A percentile compares a stretch with the other conserved stretches of the same genome.
These are phyloP conservation scores for Crataegus laevigata DNA, from an alignment of 306 rosid genomes.

Conservation along the genomic window DNA sequence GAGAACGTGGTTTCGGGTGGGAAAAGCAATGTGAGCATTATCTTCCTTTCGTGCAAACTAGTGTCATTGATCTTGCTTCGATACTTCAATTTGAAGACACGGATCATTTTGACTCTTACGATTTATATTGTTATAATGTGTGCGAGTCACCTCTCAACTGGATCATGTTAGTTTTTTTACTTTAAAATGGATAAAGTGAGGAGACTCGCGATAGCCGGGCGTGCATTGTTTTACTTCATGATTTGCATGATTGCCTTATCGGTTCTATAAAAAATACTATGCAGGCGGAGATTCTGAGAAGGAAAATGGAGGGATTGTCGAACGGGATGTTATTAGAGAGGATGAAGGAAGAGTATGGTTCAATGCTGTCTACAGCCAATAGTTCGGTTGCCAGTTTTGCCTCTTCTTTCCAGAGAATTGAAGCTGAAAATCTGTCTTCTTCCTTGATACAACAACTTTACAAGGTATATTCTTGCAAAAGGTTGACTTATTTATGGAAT, in stretches of 20 bases:
- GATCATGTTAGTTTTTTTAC: too few relatives aligned
- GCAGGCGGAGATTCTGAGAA: constrained; percentile 78
- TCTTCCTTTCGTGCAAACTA: not conserved
- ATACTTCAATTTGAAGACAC: not conserved
- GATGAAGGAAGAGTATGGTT: constrained; percentile 89
- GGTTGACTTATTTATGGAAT: not conserved
- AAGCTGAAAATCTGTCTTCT: constrained; percentile 39
- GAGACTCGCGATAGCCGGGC: not conserved
- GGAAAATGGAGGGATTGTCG: constrained; percentile 87
- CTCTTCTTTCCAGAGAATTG: constrained; percentile 53
- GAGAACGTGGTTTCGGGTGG: constrained; percentile 49
- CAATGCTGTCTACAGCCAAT: constrained; percentile 55
- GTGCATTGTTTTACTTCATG: not conserved
- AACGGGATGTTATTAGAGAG: constrained; percentile 65
- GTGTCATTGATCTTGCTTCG: not conserved
- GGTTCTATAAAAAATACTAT: not conserved
- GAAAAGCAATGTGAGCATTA: constrained; percentile 51
- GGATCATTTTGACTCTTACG: not conserved
- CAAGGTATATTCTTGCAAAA: constrained; percentile 28
- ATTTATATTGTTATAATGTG: not conserved
- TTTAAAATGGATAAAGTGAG: not conserved
- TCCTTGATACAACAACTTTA: constrained; percentile 15
- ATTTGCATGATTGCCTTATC: not conserved
- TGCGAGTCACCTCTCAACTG: too few relatives aligned
- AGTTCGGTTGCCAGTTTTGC: constrained; percentile 48